Base-by-base conservation (phyloP, 1,139 yeast genomes). In the Blastobotrys buckinghamii region DNA sequence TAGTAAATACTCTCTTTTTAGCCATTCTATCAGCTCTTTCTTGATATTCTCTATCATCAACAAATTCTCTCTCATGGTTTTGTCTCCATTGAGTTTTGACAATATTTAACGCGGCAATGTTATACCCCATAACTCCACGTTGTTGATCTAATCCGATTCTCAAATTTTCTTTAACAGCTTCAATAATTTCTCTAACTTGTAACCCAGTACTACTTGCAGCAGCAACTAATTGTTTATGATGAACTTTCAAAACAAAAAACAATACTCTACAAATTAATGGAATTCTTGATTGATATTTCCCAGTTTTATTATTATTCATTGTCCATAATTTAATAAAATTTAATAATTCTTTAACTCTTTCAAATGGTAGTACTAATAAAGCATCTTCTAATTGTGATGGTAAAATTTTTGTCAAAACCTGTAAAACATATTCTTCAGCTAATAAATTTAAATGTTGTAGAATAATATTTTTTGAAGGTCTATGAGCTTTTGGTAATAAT, bases 351-450 rank as follows among this genome's bases (percentile, higher is more conserved):
- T 82, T 68, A 2, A 90, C 82, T 65, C 84, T 85, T 13, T 95
- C 88, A 61, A 92, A 90, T 33, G 98, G 97, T 49, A 92, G 72
- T 1, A 94, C 95, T 46, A 92, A 70, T 50, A 92, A 73, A 0
- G 97, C 96, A 67, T 92, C 98, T 60, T 90, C 97, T 42, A 92
- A 70, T 61, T 92, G 96, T 0, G 95, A 77, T 0, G 96, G 79
- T 59, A 77, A 84, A 66, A 92, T 86, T 59, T 79, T 79, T 39
- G 72, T 64, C 27, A 90, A 65, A 0, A 82, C 82, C 47, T 82
- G 82, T 69, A 90, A 73, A 22, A 92, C 92, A 61, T 92, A 84
- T 53, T 81, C 79, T 53, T 81, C 86, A 0, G 97, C 96, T 2
- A 78, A 69, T 56, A 84, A 75, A 44, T 79, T 77, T 57, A 84